phyloP scores from a whole-genome alignment of 83 land plant genomes.

The Larix sibirica region DNA sequence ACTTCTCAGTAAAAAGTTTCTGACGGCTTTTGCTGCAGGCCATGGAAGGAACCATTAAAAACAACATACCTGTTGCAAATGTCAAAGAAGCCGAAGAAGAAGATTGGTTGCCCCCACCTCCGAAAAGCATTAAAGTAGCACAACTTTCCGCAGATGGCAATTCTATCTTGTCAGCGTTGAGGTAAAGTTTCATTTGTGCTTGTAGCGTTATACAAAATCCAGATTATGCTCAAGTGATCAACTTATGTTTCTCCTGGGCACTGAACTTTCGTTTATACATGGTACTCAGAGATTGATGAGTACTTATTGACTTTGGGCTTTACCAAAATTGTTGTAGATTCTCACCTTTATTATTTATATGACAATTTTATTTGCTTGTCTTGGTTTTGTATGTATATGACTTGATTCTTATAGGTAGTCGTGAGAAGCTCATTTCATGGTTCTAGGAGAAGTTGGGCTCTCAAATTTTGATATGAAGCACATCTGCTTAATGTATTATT shows the following conservation, averaged over 20 bases:
- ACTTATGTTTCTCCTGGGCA: not conserved
- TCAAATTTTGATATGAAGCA: too few species aligned
- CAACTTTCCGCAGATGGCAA: not conserved
- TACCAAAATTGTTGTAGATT: too few species aligned
- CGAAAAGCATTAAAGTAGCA: not conserved
- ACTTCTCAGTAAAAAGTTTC: not conserved
- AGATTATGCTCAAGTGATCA: not conserved
- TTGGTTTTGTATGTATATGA: too few species aligned
- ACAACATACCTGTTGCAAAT: not conserved
- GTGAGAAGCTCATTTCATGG: too few species aligned
- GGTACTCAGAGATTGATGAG: too few species aligned
- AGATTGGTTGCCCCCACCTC: constrained; percentile 12
- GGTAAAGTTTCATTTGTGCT: not conserved
- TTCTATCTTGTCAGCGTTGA: constrained; percentile 3
- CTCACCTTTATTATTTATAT: too few species aligned
- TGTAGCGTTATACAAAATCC: not conserved
- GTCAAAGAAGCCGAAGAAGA: not conserved
- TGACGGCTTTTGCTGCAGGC: not conserved
- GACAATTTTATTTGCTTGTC: too few species aligned
- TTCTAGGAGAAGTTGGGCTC: too few species aligned
- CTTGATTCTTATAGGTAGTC: too few species aligned
- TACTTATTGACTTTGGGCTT: not conserved
- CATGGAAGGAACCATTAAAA: not conserved
- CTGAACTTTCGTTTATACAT: not conserved
- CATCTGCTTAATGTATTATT: too few species aligned